Conservation (phyloP, 164 flowering plant genomes). For the Piper longum region DNA sequence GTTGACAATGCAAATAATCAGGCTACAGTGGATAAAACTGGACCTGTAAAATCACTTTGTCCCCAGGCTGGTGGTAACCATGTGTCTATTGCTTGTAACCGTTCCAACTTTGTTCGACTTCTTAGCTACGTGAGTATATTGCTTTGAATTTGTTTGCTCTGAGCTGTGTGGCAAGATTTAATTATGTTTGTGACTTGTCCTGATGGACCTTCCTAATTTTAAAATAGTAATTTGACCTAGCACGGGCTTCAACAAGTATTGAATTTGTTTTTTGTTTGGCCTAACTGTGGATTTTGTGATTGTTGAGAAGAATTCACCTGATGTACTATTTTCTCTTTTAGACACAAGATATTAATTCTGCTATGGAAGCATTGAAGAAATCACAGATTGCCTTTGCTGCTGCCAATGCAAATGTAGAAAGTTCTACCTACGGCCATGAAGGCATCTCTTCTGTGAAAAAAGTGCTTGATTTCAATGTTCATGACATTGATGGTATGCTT, state of each 20-base stretch:
- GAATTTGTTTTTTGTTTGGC: not conserved
- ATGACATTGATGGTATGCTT: conserved; percentile 51
- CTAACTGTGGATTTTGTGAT: not conserved
- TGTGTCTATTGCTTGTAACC: conserved; percentile 38
- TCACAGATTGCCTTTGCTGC: conserved; percentile 44
- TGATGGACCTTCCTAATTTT: not conserved
- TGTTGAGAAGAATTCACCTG: not conserved
- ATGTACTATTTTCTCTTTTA: conserved; percentile 19
- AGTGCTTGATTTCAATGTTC: conserved; percentile 72
- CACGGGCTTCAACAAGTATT: not conserved
- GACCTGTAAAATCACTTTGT: conserved; percentile 29
- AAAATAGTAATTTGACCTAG: not conserved
- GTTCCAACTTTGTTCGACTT: conserved; percentile 37
- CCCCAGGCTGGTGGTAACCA: conserved; percentile 36
- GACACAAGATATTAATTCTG: conserved; percentile 49
- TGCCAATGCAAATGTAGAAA: conserved; percentile 27
- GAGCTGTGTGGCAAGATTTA: too few species aligned
- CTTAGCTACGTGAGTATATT: conserved; percentile 63
- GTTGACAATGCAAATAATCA: conserved; percentile 61
- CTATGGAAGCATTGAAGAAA: conserved; percentile 72
- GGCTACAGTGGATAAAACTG: conserved; percentile 24
- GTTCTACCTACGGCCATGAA: conserved; percentile 22
- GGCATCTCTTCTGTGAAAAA: conserved; percentile 30
- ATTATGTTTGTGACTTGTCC: too few species aligned
- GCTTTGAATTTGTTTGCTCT: not conserved